phyloP scores from a whole-genome alignment of 2,329 filamentous ascomycete species.

The Cadophora gregata region DNA sequence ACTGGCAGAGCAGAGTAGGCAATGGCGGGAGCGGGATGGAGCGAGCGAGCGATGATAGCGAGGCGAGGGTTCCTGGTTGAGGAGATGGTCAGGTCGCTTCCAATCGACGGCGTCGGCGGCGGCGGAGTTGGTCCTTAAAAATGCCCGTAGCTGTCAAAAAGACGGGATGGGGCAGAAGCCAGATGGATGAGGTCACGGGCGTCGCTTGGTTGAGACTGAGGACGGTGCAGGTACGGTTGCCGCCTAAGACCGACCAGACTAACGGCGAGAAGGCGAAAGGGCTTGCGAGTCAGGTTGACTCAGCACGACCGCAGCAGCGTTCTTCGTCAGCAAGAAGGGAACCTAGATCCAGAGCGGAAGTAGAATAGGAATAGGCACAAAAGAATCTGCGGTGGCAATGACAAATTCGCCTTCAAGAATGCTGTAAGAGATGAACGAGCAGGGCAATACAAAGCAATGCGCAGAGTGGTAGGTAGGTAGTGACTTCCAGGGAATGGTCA shows the following conservation, averaged over 20 bases:
- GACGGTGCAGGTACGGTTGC: conserved; percentile 16
- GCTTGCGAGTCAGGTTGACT: conserved; percentile 26
- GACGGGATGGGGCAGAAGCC: neutral
- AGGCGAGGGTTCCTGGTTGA: conserved; percentile 26
- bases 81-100: neutral
- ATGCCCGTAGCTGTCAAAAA: neutral
- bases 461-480: neutral
- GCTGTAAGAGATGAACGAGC: neutral
- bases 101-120: conserved; percentile 1
- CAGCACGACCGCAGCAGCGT: conserved; percentile 8
- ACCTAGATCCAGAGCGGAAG: neutral
- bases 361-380: neutral
- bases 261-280: neutral
- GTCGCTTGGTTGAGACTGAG: neutral
- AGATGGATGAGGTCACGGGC: conserved; percentile 11
- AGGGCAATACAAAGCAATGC: neutral
- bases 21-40: conserved; percentile 18
- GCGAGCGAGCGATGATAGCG: conserved; percentile 13
- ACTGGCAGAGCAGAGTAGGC: neutral
- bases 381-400: conserved; percentile 8
- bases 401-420: conserved; percentile 11
- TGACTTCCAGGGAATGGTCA: conserved; percentile 14
- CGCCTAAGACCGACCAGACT: conserved; percentile 1
- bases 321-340: conserved; percentile 11
- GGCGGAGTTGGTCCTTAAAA: neutral